Evolutionary conservation across 2,329 filamentous ascomycete species (phyloP).

Genomic region (Ophiosphaerella korrae): DNA sequence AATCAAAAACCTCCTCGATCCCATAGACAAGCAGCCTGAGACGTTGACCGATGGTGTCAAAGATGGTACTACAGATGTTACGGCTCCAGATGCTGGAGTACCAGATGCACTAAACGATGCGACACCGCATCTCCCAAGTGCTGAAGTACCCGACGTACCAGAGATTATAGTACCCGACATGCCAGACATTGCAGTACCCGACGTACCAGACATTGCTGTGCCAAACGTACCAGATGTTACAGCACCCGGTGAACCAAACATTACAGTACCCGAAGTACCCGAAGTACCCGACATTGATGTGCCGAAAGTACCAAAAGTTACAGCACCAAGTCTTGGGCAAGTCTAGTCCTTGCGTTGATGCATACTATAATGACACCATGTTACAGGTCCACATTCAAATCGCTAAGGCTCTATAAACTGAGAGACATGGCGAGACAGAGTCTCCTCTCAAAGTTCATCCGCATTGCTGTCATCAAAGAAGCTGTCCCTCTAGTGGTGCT

Average conservation of each 20-base stretch:
- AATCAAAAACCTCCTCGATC: too few relatives aligned
- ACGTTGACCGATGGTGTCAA: background rate
- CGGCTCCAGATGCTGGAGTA: background rate
- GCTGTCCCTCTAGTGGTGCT: conserved; percentile 17
- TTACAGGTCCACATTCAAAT: conserved; percentile 2
- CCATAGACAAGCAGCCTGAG: background rate
- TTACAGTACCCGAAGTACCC: background rate
- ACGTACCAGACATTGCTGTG: background rate
- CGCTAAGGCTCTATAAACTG: conserved; percentile 1
- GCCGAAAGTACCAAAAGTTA: background rate
- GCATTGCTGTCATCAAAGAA: conserved; percentile 13
- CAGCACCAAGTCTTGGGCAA: conserved; percentile 1
- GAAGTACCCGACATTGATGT: conserved; percentile 1
- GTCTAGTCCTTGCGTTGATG: background rate
- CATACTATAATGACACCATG: background rate
- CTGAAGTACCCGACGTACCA: conserved; percentile 2
- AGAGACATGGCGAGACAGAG: conserved; percentile 11
- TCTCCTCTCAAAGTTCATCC: conserved; percentile 2
- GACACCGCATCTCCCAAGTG: background rate
- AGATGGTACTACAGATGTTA: background rate
- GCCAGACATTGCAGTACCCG: conserved; percentile 1
- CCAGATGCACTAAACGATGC: background rate
- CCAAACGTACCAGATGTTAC: background rate
- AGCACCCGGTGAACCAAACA: conserved; percentile 1
- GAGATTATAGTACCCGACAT: background rate